Evolutionary conservation across 2,329 filamentous ascomycete species (phyloP).

Genomic region (Beauveria sp.): DNA sequence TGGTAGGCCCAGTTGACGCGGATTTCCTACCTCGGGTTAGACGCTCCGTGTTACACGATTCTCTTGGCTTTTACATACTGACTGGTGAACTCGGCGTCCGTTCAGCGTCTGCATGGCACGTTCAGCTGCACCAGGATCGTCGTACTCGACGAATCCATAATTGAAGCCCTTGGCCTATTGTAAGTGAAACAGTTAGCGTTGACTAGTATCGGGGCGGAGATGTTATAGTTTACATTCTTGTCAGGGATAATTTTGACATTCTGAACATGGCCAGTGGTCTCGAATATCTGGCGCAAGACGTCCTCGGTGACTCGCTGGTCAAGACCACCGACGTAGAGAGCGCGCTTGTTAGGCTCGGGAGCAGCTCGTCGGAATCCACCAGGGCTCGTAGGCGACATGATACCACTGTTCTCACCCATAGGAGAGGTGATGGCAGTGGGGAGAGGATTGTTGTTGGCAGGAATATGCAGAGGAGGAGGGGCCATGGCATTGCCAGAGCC

Average conservation of each 20-base stretch:
- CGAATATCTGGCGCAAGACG: constrained; percentile 93
- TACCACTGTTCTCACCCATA: constrained; percentile 55
- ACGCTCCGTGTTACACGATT: background rate
- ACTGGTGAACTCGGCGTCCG: constrained; percentile 89
- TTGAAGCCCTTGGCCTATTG: constrained; percentile 87
- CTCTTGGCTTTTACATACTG: constrained; percentile 48
- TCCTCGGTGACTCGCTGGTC: constrained; percentile 95
- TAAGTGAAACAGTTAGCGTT: constrained; percentile 24
- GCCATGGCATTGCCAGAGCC: constrained; percentile 47
- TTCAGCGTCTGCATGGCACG: constrained; percentile 96
- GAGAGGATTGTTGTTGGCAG: constrained; percentile 92
- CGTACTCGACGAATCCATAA: constrained; percentile 98
- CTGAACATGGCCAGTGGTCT: constrained; percentile 96
- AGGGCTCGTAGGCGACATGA: constrained; percentile 80
- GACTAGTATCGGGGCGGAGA: background rate
- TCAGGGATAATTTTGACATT: constrained; percentile 99
- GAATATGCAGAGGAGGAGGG: constrained; percentile 79
- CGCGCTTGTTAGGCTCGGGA: constrained; percentile 97
- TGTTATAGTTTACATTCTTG: constrained; percentile 68
- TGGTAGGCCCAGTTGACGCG: constrained; percentile 99
- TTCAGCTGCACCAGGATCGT: constrained; percentile 93
- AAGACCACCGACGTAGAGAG: constrained; percentile 89
- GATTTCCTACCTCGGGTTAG: constrained; percentile 64
- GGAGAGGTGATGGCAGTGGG: constrained; percentile 88
- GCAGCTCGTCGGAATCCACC: constrained; percentile 83